These are phyloP conservation scores for Daldinia caldariorum DNA, from an alignment of 495 filamentous ascomycete genomes.

Conservation along the genomic window DNA sequence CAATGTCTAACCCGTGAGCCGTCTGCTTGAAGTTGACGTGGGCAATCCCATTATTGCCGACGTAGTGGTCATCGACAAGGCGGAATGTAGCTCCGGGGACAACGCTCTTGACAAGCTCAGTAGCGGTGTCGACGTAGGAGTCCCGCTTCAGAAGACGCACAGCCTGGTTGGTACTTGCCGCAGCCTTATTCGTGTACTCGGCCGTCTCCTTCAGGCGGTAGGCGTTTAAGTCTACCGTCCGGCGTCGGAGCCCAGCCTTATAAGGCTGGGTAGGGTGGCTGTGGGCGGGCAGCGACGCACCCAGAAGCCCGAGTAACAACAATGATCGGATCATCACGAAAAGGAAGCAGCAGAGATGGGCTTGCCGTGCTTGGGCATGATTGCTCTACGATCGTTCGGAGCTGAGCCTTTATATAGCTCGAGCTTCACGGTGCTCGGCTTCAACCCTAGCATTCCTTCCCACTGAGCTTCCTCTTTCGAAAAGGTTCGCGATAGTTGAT, in stretches of 20 bases:
- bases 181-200: constrained; percentile 41
- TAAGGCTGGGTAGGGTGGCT: constrained; percentile 38
- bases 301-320: constrained; percentile 50
- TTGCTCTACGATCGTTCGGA: constrained; percentile 11
- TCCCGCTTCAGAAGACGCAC: constrained; percentile 43
- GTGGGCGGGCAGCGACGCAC: constrained; percentile 44
- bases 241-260: constrained; percentile 44
- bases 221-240: constrained; percentile 48
- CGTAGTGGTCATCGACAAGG: constrained; percentile 56
- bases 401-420: constrained; percentile 42
- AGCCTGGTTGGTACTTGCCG: constrained; percentile 29
- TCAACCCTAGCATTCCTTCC: background rate
- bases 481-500: constrained; percentile 26
- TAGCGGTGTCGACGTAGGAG: constrained; percentile 50
- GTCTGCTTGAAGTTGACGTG: constrained; percentile 67
- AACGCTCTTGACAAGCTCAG: constrained; percentile 46
- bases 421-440: background rate
- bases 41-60: constrained; percentile 58
- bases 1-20: constrained; percentile 61
- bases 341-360: constrained; percentile 25
- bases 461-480: constrained; percentile 48
- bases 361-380: constrained; percentile 29
- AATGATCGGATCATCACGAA: constrained; percentile 47
- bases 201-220: constrained; percentile 47
- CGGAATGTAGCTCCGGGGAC: constrained; percentile 50